A percentile compares a stretch with the other conserved stretches of the same genome.
Conservation (phyloP, 164 flowering plant species). For the Santalum album region DNA sequence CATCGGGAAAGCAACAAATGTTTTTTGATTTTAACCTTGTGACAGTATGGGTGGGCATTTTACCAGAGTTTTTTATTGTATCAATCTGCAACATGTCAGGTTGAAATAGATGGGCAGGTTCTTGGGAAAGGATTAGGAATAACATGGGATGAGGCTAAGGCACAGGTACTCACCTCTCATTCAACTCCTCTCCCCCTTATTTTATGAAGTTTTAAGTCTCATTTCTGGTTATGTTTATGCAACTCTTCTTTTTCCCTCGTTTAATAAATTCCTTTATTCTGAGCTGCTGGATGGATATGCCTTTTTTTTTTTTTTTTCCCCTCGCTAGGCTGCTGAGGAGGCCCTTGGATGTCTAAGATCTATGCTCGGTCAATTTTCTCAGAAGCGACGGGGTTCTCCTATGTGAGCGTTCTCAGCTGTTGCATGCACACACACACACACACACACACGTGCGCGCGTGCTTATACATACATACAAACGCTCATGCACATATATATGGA, state of each 20-base stretch:
- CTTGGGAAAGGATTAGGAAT: constrained; percentile 66
- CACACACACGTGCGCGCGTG: too few species aligned
- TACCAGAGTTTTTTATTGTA: constrained; percentile 4
- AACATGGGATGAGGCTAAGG: constrained; percentile 84
- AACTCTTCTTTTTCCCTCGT: too few species aligned
- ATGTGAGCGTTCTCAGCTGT: constrained; percentile 54
- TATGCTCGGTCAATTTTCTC: constrained; percentile 38
- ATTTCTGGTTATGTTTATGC: background rate
- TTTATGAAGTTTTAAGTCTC: too few species aligned
- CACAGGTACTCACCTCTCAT: constrained; percentile 39
- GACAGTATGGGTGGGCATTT: too few species aligned
- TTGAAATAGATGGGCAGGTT: constrained; percentile 74
- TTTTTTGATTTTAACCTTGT: background rate
- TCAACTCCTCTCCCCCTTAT: background rate
- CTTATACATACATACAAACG: too few species aligned
- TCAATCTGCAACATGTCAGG: constrained; percentile 43
- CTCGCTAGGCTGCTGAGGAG: constrained; percentile 87
- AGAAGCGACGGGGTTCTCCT: constrained; percentile 63
- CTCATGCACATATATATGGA: too few species aligned
- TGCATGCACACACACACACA: too few species aligned
- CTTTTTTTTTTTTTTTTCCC: too few species aligned
- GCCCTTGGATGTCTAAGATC: constrained; percentile 51
- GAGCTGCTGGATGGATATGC: constrained; percentile 1
- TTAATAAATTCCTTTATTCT: constrained; percentile 1
- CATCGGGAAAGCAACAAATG: too few species aligned